Conservation (phyloP, 306 rosid species). For the Quercus berberidifolia region DNA sequence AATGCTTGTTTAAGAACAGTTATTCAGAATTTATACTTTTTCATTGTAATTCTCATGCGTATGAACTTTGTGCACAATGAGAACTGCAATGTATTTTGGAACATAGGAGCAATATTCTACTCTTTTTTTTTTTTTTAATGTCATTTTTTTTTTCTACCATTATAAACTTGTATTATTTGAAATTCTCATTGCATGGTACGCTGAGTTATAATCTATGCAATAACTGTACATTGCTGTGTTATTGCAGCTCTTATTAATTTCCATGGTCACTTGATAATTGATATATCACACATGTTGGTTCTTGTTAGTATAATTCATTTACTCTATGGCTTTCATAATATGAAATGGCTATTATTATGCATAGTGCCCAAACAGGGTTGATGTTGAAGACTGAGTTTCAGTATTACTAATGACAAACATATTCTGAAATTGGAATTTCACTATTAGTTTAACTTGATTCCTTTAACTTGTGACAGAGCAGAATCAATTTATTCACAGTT, state of each 20-base stretch:
- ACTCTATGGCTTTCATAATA: neutral
- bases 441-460: neutral
- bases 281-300: neutral
- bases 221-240: neutral
- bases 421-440: neutral
- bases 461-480: neutral
- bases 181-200: conserved; percentile 17
- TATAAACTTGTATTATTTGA: conserved; percentile 27
- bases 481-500: neutral
- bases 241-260: neutral
- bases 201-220: neutral
- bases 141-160: conserved; percentile 5
- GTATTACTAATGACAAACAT: neutral
- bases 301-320: neutral
- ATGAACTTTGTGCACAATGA: conserved; percentile 25
- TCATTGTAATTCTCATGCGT: conserved; percentile 26
- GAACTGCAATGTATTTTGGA: conserved; percentile 27
- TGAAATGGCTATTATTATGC: neutral
- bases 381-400: neutral
- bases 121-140: conserved; percentile 8
- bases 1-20: conserved; percentile 25
- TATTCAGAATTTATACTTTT: conserved; percentile 21
- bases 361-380: neutral
- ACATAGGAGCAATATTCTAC: conserved; percentile 9
- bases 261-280: neutral